A percentile compares a stretch with the other conserved stretches of the same genome.
These are phyloP conservation scores for Melanogaster broomeanus DNA, from an alignment of 768 basidiomycete genomes.

Conservation along the genomic window DNA sequence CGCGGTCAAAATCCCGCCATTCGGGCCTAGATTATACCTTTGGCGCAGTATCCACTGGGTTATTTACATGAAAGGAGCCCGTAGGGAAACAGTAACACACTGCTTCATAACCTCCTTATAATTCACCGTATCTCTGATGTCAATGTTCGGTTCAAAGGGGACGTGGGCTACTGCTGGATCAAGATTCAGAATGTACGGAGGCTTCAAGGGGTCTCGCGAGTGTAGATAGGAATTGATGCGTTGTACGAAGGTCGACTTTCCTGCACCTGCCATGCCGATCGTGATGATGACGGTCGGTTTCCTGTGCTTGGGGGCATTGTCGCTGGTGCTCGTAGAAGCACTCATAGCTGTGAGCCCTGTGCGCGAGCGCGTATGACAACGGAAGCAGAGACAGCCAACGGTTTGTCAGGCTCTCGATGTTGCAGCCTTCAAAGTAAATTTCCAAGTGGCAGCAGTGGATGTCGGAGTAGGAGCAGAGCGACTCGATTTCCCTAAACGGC, in stretches of 20 bases:
- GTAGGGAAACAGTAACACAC: slow-evolving; percentile 55
- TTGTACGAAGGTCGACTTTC: slow-evolving; percentile 97
- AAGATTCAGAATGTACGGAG: slow-evolving; percentile 95
- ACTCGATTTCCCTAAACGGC: slow-evolving; percentile 18
- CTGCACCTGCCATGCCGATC: slow-evolving; percentile 96
- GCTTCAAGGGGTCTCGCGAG: slow-evolving; percentile 56
- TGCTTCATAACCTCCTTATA: slow-evolving; percentile 99
- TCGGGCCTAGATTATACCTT: slow-evolving; percentile 98
- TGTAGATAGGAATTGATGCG: slow-evolving; percentile 92
- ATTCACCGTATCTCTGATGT: slow-evolving; percentile 96
- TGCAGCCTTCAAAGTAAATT: slow-evolving; percentile 6
- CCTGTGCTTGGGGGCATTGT: slow-evolving; percentile 14
- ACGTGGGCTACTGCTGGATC: slow-evolving; percentile 93
- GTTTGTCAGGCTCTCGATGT: slow-evolving; percentile 1
- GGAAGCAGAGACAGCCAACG: background rate
- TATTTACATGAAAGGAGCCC: slow-evolving; percentile 13
- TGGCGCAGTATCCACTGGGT: slow-evolving; percentile 12
- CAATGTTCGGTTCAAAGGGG: slow-evolving; percentile 95
- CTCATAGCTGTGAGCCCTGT: slow-evolving; percentile 17
- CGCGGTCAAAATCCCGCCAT: slow-evolving; percentile 96
- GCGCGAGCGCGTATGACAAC: background rate
- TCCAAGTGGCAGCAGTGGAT: background rate
- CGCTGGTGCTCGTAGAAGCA: slow-evolving; percentile 12
- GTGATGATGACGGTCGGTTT: slow-evolving; percentile 85
- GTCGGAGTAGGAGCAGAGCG: background rate